Conservation (phyloP, 2,329 filamentous ascomycete species). For the Arachnopeziza araneosa region DNA sequence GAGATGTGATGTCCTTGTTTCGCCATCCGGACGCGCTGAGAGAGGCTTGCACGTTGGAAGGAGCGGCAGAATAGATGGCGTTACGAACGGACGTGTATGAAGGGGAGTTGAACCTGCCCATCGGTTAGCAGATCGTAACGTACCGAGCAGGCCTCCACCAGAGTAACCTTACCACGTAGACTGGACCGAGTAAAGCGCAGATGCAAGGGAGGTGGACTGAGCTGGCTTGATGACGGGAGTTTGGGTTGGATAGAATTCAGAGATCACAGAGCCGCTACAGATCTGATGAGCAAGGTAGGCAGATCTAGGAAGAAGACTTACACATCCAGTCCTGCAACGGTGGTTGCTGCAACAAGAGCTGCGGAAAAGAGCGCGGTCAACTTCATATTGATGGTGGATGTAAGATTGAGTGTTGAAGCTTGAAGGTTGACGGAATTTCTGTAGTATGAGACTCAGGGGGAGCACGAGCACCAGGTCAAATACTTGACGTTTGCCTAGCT, state of each 20-base stretch:
- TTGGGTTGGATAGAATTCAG: constrained; percentile 12
- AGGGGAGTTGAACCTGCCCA: constrained; percentile 2
- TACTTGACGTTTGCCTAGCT: not conserved
- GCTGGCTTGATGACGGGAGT: constrained; percentile 16
- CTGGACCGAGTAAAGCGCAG: constrained; percentile 12
- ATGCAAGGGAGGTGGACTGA: constrained; percentile 20
- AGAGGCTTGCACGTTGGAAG: constrained; percentile 8
- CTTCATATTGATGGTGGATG: constrained; percentile 10
- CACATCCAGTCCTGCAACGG: constrained; percentile 14
- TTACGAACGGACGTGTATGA: constrained; percentile 14
- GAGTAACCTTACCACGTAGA: constrained; percentile 7
- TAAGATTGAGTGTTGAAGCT: not conserved
- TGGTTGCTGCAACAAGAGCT: constrained; percentile 7
- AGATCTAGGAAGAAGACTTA: constrained; percentile 7
- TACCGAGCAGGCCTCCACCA: too few relatives aligned
- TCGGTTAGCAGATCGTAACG: too few relatives aligned
- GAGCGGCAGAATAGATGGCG: constrained; percentile 20
- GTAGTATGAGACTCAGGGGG: not conserved
- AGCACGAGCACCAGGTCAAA: not conserved
- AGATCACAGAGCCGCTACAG: constrained; percentile 17
- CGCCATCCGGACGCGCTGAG: constrained; percentile 10
- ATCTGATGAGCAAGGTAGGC: not conserved
- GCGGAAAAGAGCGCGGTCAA: constrained; percentile 6
- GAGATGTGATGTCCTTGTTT: constrained; percentile 8
- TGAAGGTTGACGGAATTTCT: not conserved